A percentile compares a stretch with the other conserved stretches of the same genome.
phyloP scores from a whole-genome alignment of 2,329 filamentous ascomycete genomes.

The Chaetomium sp. region DNA sequence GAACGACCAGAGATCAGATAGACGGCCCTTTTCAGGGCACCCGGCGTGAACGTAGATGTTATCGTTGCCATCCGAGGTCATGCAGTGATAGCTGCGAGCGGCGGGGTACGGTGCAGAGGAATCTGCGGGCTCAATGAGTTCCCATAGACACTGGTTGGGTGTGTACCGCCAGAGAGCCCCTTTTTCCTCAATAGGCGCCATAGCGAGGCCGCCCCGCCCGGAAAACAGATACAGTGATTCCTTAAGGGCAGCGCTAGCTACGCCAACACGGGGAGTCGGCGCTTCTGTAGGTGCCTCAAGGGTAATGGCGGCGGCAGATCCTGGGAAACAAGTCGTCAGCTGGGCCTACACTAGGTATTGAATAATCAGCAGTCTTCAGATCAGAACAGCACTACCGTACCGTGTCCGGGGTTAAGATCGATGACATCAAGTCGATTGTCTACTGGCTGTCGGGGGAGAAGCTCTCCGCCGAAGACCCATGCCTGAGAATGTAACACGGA shows the following conservation, averaged over 20 bases:
- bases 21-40: slow-evolving; percentile 49
- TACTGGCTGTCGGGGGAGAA: slow-evolving; percentile 42
- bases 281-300: slow-evolving; percentile 20
- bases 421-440: slow-evolving; percentile 42
- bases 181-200: slow-evolving; percentile 53
- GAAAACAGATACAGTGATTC: slow-evolving; percentile 53
- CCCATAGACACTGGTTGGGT: slow-evolving; percentile 40
- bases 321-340: not conserved
- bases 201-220: slow-evolving; percentile 46
- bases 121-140: slow-evolving; percentile 34
- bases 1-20: slow-evolving; percentile 58
- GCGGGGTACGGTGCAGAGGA: slow-evolving; percentile 34
- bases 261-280: slow-evolving; percentile 51
- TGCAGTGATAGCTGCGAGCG: slow-evolving; percentile 51
- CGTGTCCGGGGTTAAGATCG: slow-evolving; percentile 21
- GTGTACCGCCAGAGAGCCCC: slow-evolving; percentile 51
- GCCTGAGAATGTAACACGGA: slow-evolving; percentile 34
- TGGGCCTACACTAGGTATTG: not conserved
- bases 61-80: slow-evolving; percentile 32
- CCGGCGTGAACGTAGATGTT: slow-evolving; percentile 56
- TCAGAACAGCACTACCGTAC: not conserved
- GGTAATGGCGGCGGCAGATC: slow-evolving; percentile 15
- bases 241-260: slow-evolving; percentile 40
- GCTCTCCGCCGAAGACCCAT: slow-evolving; percentile 47
- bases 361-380: not conserved